Conservation (phyloP, 2,329 filamentous ascomycete genomes). For the Amauroascus niger region DNA sequence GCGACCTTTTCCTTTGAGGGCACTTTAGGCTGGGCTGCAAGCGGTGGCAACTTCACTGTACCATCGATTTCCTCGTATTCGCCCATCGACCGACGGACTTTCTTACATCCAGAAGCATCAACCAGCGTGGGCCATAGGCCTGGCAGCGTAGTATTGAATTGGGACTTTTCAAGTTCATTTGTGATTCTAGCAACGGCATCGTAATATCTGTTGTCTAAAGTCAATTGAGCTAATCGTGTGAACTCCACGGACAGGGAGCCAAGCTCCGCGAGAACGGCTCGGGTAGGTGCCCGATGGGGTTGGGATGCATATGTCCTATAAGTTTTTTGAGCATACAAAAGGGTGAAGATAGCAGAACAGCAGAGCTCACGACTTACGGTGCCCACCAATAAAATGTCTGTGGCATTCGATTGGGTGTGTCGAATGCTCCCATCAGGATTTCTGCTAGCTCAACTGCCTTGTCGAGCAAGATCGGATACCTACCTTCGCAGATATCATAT, state of each 20-base stretch:
- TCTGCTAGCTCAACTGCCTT: slow-evolving; percentile 48
- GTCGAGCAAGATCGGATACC: slow-evolving; percentile 39
- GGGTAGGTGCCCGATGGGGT: slow-evolving; percentile 22
- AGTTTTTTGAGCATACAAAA: slow-evolving; percentile 60
- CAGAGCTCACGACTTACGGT: slow-evolving; percentile 40
- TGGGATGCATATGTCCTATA: slow-evolving; percentile 44
- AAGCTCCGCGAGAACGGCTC: slow-evolving; percentile 28
- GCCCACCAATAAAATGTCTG: slow-evolving; percentile 59
- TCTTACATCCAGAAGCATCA: slow-evolving; percentile 66
- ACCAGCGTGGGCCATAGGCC: slow-evolving; percentile 44
- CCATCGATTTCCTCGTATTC: slow-evolving; percentile 21
- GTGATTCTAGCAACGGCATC: slow-evolving; percentile 32
- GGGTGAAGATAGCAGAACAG: slow-evolving; percentile 6
- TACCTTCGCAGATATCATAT: slow-evolving; percentile 50
- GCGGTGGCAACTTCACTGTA: slow-evolving; percentile 14
- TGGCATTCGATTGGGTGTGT: slow-evolving; percentile 27
- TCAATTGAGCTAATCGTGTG: slow-evolving; percentile 34
- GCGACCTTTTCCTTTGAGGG: slow-evolving; percentile 3
- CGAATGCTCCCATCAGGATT: slow-evolving; percentile 42
- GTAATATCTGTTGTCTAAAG: slow-evolving; percentile 31
- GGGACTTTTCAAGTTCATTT: slow-evolving; percentile 27
- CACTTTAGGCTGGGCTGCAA: not conserved
- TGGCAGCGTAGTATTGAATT: slow-evolving; percentile 30
- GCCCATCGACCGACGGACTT: slow-evolving; percentile 11
- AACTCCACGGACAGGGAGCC: slow-evolving; percentile 36